A percentile compares a stretch with the other conserved stretches of the same genome.
phyloP scores from a whole-genome alignment of 2,329 filamentous ascomycete genomes.

The Aspergillus tanneri region DNA sequence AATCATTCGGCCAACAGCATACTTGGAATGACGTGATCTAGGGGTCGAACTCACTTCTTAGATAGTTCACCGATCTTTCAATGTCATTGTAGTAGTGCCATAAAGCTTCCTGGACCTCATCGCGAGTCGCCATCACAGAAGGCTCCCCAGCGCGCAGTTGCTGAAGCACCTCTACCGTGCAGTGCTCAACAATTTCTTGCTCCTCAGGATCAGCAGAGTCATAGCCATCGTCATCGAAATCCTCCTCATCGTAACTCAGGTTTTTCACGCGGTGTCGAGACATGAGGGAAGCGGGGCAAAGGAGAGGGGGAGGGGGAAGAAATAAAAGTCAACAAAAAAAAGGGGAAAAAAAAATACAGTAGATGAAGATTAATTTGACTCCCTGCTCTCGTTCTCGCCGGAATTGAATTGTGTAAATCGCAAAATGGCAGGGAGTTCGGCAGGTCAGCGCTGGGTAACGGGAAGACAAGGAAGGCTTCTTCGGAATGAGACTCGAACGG shows the following conservation, averaged over 20 bases:
- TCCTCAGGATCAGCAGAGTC: constrained; percentile 46
- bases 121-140: constrained; percentile 61
- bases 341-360: neutral
- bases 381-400: too few species aligned
- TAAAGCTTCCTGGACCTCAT: constrained; percentile 81
- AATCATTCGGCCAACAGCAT: too few species aligned
- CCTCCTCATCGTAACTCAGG: constrained; percentile 44
- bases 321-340: neutral
- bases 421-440: too few species aligned
- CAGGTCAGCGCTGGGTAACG: too few species aligned
- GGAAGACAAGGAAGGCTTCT: too few species aligned
- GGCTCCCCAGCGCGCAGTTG: constrained; percentile 61
- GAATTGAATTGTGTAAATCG: too few species aligned
- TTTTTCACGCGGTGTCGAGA: constrained; percentile 49
- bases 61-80: constrained; percentile 76
- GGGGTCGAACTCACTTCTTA: constrained; percentile 61
- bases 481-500: constrained; percentile 6
- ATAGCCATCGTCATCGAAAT: constrained; percentile 42
- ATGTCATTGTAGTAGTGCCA: constrained; percentile 98
- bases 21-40: too few species aligned
- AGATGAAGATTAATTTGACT: neutral
- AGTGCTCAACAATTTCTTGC: constrained; percentile 60
- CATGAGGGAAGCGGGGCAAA: constrained; percentile 30
- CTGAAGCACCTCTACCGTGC: constrained; percentile 65
- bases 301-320: neutral